Conservation (phyloP, 441 rosid genomes). For the Mallotus japonicus region DNA sequence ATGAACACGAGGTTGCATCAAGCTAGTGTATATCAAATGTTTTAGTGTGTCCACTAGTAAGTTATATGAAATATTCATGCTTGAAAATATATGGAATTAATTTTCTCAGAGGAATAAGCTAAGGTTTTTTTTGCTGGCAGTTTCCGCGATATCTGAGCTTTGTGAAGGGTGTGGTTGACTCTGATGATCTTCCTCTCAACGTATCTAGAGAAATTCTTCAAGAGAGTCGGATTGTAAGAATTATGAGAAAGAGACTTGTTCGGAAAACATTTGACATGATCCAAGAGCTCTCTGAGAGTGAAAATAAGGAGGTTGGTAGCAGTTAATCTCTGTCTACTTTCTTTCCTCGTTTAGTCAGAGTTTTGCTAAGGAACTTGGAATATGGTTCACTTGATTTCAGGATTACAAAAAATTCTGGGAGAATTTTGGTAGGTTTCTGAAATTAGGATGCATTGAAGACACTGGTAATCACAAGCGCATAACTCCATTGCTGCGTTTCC, state of each 20-base stretch:
- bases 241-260: conserved; percentile 97
- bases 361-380: conserved; percentile 2
- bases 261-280: conserved; percentile 97
- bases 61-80: not conserved
- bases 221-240: conserved; percentile 94
- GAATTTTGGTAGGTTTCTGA: conserved; percentile 84
- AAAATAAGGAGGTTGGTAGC: conserved; percentile 76
- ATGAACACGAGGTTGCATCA: not conserved
- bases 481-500: conserved; percentile 74
- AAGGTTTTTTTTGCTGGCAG: conserved; percentile 37
- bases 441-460: conserved; percentile 95
- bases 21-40: not conserved
- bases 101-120: not conserved
- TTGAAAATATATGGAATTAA: not conserved
- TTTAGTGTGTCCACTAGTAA: not conserved
- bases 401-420: conserved; percentile 98
- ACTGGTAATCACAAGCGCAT: conserved; percentile 90
- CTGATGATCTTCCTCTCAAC: conserved; percentile 93
- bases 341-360: not conserved
- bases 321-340: not conserved
- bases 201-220: conserved; percentile 97
- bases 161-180: conserved; percentile 96
- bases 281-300: conserved; percentile 81
- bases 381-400: conserved; percentile 38
- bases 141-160: conserved; percentile 96